Conservation (phyloP, 2,329 filamentous ascomycete genomes). For the Neoascochyta sp. region DNA sequence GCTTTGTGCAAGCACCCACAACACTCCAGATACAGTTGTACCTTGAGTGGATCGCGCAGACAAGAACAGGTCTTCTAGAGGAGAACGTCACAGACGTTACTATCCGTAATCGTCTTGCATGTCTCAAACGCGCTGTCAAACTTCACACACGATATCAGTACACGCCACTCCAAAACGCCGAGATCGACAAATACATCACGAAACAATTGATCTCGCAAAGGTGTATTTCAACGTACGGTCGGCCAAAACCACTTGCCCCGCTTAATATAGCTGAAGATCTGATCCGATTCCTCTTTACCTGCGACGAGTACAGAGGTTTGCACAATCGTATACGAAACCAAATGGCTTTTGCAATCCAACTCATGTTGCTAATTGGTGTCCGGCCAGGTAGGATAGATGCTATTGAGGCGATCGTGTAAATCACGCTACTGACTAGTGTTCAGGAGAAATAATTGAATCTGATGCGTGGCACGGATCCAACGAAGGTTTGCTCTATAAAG, state of each 20-base stretch:
- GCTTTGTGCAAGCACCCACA: neutral
- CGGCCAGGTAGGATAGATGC: too few species aligned
- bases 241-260: conserved; percentile 5
- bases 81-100: conserved; percentile 8
- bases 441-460: conserved; percentile 2
- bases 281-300: conserved; percentile 5
- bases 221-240: conserved; percentile 3
- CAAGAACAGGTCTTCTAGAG: conserved; percentile 5
- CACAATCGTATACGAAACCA: conserved; percentile 6
- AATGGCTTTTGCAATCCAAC: conserved; percentile 4
- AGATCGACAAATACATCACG: conserved; percentile 1
- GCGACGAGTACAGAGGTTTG: conserved; percentile 6
- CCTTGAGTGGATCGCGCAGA: conserved; percentile 5
- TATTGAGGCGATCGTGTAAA: too few species aligned
- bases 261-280: conserved; percentile 5
- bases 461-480: conserved; percentile 1
- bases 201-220: neutral
- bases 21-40: conserved; percentile 2
- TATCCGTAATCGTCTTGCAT: conserved; percentile 3
- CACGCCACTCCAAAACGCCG: conserved; percentile 3
- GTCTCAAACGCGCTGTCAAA: conserved; percentile 9
- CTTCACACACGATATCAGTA: conserved; percentile 5
- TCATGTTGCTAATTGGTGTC: conserved; percentile 1
- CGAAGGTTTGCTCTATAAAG: conserved; percentile 2
- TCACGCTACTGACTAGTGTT: too few species aligned